phyloP scores from a whole-genome alignment of 1,139 yeast species.

The Debaryomycetaceae sp. region DNA sequence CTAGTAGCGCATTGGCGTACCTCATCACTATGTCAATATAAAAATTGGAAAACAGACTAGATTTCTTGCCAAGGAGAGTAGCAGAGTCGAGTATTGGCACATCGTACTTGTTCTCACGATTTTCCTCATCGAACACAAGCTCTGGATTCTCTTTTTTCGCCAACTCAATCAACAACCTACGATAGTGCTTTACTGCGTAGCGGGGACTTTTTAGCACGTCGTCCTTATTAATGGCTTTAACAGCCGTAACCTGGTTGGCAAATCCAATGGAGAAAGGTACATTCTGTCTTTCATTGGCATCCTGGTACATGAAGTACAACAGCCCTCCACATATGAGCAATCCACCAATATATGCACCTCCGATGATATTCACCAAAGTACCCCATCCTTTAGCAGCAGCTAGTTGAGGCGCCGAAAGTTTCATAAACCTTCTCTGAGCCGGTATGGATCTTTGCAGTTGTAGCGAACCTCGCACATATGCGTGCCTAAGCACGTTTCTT shows the following conservation, averaged over 20 bases:
- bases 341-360: constrained; percentile 46
- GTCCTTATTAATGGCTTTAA: constrained; percentile 45
- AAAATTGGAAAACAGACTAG: constrained; percentile 37
- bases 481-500: not conserved
- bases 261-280: constrained; percentile 40
- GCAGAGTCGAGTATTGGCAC: constrained; percentile 35
- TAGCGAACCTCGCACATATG: not conserved
- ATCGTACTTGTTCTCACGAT: constrained; percentile 20
- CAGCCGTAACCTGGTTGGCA: constrained; percentile 34
- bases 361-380: constrained; percentile 31
- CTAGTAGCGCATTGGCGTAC: constrained; percentile 40
- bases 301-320: constrained; percentile 38
- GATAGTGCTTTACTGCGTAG: constrained; percentile 44
- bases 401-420: constrained; percentile 15
- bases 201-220: constrained; percentile 43
- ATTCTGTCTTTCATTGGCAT: constrained; percentile 38
- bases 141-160: constrained; percentile 28
- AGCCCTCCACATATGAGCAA: constrained; percentile 37
- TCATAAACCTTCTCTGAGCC: constrained; percentile 8
- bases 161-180: constrained; percentile 35
- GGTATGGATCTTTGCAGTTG: not conserved
- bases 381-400: constrained; percentile 31
- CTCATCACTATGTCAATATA: constrained; percentile 44
- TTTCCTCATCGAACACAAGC: constrained; percentile 23
- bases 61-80: constrained; percentile 27